Base-by-base conservation (phyloP, 2,329 filamentous ascomycete genomes). In the Decorospora gaudefroyi region DNA sequence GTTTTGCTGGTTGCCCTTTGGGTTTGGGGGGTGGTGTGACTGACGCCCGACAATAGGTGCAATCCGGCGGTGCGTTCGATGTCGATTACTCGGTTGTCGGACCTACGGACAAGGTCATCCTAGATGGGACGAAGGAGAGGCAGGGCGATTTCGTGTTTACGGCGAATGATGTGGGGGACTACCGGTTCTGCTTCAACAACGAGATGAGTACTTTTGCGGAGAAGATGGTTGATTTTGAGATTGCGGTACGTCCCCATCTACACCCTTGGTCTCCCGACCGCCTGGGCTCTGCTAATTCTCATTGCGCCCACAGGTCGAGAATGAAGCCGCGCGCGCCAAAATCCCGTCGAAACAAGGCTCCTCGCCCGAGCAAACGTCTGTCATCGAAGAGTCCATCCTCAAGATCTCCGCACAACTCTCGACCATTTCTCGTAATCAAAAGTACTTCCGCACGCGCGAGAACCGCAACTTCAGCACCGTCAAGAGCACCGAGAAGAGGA, bases 401-500 rank as follows among this genome's bases (percentile, higher is more conserved):
- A 96, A 96, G 77, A 81, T 99, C 49, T 96, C 90, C 9, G 86
- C 89, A 53, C 90, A 95, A 68, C 77, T 99, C 36, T 96, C 90
- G 10, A 96, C 91, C 51, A 93, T 99, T 68, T 90, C 88, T 28
- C 84, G 93, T 65, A 96, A 96, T 77, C 93, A 99, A 69, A 99
- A 99, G 72, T 99, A 99, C 78, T 99, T 99, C 84, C 88, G 95
- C 53, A 99, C 93, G 2, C 85, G 93, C 57, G 93, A 99, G 79
- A 99, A 99, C 80, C 83, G 93, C 51, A 99, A 99, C 76, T 97
- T 99, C 76, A 95, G 89, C 76, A 99, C 93, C 7, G 93, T 99
- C 62, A 82, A 89, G 71, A 96, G 91, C 76, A 99, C 93, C 27
- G 93, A 99, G 78, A 84, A 83, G 70, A 82, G 93, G 53, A 99